phyloP scores from a whole-genome alignment of 2,329 filamentous ascomycete genomes.

The Ilyonectria robusta region DNA sequence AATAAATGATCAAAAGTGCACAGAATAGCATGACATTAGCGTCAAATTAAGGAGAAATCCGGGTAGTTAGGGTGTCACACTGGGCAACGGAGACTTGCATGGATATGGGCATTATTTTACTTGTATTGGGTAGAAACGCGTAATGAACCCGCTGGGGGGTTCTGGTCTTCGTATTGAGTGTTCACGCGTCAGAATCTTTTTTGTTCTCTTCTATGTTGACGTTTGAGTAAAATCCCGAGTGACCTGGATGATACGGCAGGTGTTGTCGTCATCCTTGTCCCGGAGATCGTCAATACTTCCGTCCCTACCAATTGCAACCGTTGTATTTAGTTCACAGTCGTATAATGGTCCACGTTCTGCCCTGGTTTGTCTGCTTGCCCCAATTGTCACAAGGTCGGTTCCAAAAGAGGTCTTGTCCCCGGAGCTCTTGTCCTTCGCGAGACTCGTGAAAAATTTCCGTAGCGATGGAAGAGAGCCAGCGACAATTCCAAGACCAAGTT shows the following conservation, averaged over 20 bases:
- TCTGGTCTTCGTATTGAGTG: too few species aligned
- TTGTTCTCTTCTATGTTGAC: background rate
- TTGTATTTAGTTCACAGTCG: conserved; percentile 4
- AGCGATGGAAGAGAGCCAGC: background rate
- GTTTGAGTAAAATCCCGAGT: conserved; percentile 1
- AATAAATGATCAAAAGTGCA: too few species aligned
- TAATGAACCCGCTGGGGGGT: too few species aligned
- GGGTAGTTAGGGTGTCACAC: too few species aligned
- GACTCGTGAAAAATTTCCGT: background rate
- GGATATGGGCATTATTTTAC: too few species aligned
- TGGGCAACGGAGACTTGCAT: too few species aligned
- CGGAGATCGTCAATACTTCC: background rate
- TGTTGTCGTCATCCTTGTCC: background rate
- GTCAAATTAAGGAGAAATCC: too few species aligned
- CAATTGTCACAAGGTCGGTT: background rate
- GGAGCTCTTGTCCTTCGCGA: background rate
- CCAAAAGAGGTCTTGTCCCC: background rate
- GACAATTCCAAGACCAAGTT: background rate
- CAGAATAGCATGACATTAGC: too few species aligned
- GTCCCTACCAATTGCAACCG: background rate
- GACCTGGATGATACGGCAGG: background rate
- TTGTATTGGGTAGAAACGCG: too few species aligned
- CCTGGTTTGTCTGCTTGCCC: background rate
- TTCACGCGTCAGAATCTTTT: background rate
- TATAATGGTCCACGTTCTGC: background rate